phyloP scores from a whole-genome alignment of 1,284 basidiomycete species.

The Irpex rosettiformis region DNA sequence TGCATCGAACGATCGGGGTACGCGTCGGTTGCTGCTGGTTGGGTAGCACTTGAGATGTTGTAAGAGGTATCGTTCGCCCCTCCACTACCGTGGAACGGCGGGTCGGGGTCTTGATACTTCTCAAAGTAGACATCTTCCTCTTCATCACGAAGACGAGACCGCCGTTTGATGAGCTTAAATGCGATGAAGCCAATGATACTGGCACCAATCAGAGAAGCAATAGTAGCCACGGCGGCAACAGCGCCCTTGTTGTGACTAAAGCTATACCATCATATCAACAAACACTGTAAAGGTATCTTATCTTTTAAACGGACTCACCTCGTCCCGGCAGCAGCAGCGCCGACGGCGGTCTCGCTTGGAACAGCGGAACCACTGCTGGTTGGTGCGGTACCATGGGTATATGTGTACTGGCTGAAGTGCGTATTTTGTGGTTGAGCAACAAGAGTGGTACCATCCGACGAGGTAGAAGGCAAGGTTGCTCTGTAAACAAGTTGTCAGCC shows the following conservation, averaged over 20 bases:
- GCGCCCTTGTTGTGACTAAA: slow-evolving; percentile 33
- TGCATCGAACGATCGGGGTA: slow-evolving; percentile 33
- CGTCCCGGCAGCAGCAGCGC: neutral
- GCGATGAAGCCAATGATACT: slow-evolving; percentile 19
- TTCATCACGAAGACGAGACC: slow-evolving; percentile 23
- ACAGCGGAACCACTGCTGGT: neutral
- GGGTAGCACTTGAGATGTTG: slow-evolving; percentile 18
- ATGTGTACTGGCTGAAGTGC: slow-evolving; percentile 3
- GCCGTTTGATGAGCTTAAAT: slow-evolving; percentile 22
- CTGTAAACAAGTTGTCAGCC: neutral
- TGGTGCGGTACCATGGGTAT: neutral
- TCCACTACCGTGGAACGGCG: neutral
- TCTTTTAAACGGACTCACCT: slow-evolving; percentile 14
- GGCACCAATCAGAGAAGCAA: slow-evolving; percentile 25
- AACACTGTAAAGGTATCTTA: neutral
- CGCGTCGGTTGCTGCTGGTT: slow-evolving; percentile 22
- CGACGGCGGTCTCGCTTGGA: neutral
- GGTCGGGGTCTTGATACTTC: slow-evolving; percentile 22
- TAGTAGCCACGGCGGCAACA: slow-evolving; percentile 29
- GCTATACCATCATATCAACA: slow-evolving; percentile 17
- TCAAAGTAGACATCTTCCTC: slow-evolving; percentile 32
- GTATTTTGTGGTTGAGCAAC: neutral
- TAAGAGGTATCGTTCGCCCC: slow-evolving; percentile 20
- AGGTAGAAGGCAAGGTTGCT: neutral
- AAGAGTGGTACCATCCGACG: neutral